Evolutionary conservation across 805 yeast genomes (phyloP).

Genomic region (Candida vartiovaarae): DNA sequence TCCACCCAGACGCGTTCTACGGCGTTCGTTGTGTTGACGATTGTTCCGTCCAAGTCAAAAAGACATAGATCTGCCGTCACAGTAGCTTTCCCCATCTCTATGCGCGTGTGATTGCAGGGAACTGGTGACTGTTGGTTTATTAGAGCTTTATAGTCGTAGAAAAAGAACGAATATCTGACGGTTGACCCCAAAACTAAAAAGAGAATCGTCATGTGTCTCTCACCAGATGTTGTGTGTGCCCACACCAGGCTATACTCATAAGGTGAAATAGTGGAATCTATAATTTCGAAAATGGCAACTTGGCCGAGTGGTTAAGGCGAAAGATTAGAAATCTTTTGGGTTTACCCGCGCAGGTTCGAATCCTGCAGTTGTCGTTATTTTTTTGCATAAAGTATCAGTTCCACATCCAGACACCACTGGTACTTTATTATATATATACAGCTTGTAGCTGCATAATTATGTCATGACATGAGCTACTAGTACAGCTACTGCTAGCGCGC

Average conservation of each 20-base stretch:
- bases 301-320: conserved; percentile 68
- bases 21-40: conserved; percentile 77
- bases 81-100: conserved; percentile 12
- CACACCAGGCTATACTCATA: neutral
- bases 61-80: conserved; percentile 28
- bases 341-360: conserved; percentile 61
- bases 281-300: conserved; percentile 27
- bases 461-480: no score
- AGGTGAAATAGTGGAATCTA: neutral
- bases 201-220: neutral
- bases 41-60: conserved; percentile 85
- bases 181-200: no score
- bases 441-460: no score
- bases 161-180: neutral
- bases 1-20: conserved; percentile 80
- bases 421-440: neutral
- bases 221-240: neutral
- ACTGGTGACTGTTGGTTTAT: no score
- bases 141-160: neutral
- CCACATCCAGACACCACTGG: neutral
- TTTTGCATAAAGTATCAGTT: neutral
- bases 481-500: no score
- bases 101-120: neutral
- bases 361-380: conserved; percentile 60
- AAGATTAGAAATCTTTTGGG: conserved; percentile 56